phyloP scores from a whole-genome alignment of 2,329 filamentous ascomycete species.

The Ophiocordyceps camponoti-floridani region DNA sequence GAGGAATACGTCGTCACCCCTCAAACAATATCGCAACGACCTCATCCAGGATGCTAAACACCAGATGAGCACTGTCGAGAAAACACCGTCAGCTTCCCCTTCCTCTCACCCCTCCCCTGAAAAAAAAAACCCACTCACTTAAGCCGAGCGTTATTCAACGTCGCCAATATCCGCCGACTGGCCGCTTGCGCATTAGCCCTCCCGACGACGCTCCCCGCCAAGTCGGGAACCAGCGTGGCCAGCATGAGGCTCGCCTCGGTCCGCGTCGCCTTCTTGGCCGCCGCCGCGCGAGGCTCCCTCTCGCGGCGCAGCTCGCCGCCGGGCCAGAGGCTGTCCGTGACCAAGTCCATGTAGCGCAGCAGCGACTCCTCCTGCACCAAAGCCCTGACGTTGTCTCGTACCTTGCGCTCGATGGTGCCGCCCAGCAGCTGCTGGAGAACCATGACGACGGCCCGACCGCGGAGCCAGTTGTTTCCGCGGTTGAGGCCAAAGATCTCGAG shows the following conservation, averaged over 20 bases:
- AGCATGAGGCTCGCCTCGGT: constrained; percentile 82
- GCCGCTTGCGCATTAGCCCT: constrained; percentile 81
- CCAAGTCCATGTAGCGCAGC: constrained; percentile 52
- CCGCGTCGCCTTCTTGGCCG: constrained; percentile 63
- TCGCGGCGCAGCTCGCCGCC: constrained; percentile 36
- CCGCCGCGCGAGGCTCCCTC: constrained; percentile 38
- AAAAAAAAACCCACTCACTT: constrained; percentile 42
- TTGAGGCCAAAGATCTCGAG: constrained; percentile 91
- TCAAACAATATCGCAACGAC: constrained; percentile 46
- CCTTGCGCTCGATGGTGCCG: constrained; percentile 88
- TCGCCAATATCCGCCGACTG: constrained; percentile 74
- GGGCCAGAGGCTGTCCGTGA: constrained; percentile 73
- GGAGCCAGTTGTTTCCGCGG: constrained; percentile 89
- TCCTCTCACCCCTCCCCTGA: neutral
- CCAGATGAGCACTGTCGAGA: constrained; percentile 39
- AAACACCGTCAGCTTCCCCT: neutral
- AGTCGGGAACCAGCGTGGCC: constrained; percentile 73
- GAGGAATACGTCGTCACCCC: too few species aligned
- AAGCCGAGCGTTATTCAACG: constrained; percentile 74
- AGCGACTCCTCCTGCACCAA: constrained; percentile 65
- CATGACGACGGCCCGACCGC: constrained; percentile 86
- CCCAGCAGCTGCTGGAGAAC: constrained; percentile 91
- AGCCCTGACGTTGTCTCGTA: constrained; percentile 64
- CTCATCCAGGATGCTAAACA: constrained; percentile 56
- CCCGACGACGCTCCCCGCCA: constrained; percentile 86